A percentile compares a stretch with the other conserved stretches of the same genome.
Conservation (phyloP, 495 filamentous ascomycete genomes). For the Astrothelium subdiscretum region DNA sequence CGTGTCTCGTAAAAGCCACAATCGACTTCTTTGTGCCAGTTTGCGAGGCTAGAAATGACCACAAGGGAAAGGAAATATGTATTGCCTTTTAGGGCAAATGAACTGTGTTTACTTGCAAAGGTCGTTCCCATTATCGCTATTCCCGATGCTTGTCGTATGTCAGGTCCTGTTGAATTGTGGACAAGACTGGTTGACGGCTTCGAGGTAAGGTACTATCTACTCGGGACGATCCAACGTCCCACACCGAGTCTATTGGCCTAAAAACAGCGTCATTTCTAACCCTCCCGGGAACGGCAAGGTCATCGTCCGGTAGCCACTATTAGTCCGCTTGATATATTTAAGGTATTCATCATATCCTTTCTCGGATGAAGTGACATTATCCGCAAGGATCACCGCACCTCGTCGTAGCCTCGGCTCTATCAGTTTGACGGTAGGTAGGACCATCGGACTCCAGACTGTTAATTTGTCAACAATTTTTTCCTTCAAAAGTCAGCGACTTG, state of each 20-base stretch:
- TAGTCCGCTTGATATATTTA: neutral
- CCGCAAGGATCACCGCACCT: constrained; percentile 40
- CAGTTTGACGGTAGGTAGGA: constrained; percentile 38
- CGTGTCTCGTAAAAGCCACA: too few species aligned
- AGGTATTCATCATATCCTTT: constrained; percentile 22
- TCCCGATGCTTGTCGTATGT: too few species aligned
- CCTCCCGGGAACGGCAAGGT: neutral
- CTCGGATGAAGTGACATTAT: constrained; percentile 33
- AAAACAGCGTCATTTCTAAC: neutral
- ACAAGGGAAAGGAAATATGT: too few species aligned
- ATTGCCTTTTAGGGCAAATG: too few species aligned
- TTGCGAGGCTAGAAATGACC: too few species aligned
- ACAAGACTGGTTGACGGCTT: neutral
- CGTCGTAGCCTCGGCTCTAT: constrained; percentile 33
- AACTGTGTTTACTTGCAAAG: too few species aligned
- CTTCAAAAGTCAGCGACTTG: neutral
- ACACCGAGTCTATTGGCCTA: neutral
- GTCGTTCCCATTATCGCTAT: too few species aligned
- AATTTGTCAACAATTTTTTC: constrained; percentile 7
- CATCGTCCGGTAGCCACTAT: neutral
- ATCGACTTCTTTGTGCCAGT: too few species aligned
- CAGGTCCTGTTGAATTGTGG: neutral
- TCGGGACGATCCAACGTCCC: neutral
- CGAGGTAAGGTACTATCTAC: neutral
- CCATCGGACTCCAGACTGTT: constrained; percentile 44